Conservation (phyloP, 1,284 basidiomycete species). For the Tremellales sp. region DNA sequence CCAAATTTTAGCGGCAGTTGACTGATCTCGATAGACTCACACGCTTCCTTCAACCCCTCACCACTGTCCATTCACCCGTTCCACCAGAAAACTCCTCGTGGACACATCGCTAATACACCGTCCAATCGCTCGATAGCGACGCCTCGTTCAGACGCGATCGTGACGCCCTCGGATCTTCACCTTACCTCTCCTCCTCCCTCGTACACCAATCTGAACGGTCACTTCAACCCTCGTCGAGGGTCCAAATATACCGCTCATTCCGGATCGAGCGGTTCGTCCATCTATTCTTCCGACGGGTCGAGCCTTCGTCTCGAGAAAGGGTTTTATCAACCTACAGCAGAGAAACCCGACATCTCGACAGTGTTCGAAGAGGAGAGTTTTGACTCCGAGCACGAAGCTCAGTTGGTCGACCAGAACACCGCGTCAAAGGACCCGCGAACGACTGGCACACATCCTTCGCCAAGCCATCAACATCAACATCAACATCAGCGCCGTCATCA, state of each 20-base stretch:
- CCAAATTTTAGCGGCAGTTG: background rate
- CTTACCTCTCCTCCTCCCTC: constrained; percentile 13
- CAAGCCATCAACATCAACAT: background rate
- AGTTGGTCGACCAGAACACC: background rate
- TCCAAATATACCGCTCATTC: constrained; percentile 28
- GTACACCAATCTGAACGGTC: constrained; percentile 9
- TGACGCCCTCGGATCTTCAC: constrained; percentile 5
- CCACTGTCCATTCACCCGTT: constrained; percentile 10
- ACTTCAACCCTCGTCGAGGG: constrained; percentile 11
- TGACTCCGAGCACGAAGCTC: constrained; percentile 3
- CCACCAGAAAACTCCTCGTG: constrained; percentile 20
- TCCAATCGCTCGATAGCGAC: constrained; percentile 2
- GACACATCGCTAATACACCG: constrained; percentile 11
- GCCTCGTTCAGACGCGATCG: background rate
- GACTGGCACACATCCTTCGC: background rate
- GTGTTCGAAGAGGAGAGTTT: constrained; percentile 33
- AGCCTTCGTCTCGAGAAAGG: constrained; percentile 5
- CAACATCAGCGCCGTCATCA: background rate
- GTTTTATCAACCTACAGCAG: constrained; percentile 10
- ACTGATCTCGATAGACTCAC: background rate
- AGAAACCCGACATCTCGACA: constrained; percentile 31
- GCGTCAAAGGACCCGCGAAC: background rate
- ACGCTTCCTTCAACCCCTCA: background rate
- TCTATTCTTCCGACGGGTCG: constrained; percentile 18
- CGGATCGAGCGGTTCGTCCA: constrained; percentile 14